These are phyloP conservation scores for Cyphellophora europaea DNA, from an alignment of 2,329 filamentous ascomycete species.

Conservation along the genomic window DNA sequence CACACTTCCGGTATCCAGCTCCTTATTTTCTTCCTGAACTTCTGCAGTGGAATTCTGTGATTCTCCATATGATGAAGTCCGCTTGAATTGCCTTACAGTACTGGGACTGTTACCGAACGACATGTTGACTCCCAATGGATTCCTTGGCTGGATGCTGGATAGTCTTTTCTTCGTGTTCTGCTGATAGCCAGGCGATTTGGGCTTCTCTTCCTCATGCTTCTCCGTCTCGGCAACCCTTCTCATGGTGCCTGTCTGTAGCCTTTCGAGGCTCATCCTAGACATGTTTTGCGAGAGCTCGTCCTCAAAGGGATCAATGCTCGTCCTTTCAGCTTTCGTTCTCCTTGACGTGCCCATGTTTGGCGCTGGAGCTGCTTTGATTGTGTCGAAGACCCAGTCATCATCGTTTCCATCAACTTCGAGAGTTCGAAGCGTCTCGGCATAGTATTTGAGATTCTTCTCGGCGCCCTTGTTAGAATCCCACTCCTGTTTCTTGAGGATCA, in stretches of 20 bases:
- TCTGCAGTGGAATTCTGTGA: constrained; percentile 21
- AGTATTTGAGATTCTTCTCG: constrained; percentile 68
- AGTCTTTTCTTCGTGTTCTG: constrained; percentile 26
- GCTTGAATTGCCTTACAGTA: constrained; percentile 82
- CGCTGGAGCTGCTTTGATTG: constrained; percentile 62
- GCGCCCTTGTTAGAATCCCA: constrained; percentile 67
- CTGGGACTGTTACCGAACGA: constrained; percentile 91
- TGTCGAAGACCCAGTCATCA: constrained; percentile 94
- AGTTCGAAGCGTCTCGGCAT: constrained; percentile 80
- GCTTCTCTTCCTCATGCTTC: constrained; percentile 4
- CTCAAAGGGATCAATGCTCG: constrained; percentile 29
- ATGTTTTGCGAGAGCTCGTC: constrained; percentile 25
- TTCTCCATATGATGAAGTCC: constrained; percentile 60
- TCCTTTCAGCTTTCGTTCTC: constrained; percentile 33
- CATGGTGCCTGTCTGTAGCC: constrained; percentile 10
- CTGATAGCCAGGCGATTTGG: not conserved
- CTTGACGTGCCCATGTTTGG: constrained; percentile 46
- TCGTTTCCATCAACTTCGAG: constrained; percentile 42
- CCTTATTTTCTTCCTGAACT: constrained; percentile 8
- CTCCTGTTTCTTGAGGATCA: constrained; percentile 71
- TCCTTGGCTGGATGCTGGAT: constrained; percentile 48
- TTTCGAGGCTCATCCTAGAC: not conserved
- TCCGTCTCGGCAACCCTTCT: constrained; percentile 8
- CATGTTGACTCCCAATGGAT: constrained; percentile 78
- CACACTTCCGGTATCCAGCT: constrained; percentile 8